Base-by-base conservation (phyloP, 2,329 filamentous ascomycete species). In the Aureobasidium subglaciale region DNA sequence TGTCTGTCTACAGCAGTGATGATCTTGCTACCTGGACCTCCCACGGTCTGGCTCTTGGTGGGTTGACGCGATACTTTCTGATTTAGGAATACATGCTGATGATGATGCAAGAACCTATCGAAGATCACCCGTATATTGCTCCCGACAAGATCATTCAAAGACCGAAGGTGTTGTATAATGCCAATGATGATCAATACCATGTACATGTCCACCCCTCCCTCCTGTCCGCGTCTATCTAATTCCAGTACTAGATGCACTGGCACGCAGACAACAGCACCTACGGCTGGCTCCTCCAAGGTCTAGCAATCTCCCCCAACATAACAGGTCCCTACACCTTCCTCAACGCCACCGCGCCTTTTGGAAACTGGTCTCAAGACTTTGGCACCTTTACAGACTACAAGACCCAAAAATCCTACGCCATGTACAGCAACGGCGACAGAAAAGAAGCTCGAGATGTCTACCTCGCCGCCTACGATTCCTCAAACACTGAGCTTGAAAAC, bases 321-420 rank as follows among this genome's bases (percentile, higher is more conserved):
- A 71, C 70, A 0, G 80, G 80, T 0, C 80, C 80, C 0, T 83
- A 82, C 63, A 72, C 63, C 2, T 82, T 82, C 57, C 70, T 80
- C 13, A 72, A 78, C 37, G 81, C 78, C 1, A 77, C 74, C 0
- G 69, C 75, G 0, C 81, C 81, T 0, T 73, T 83, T 0, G 80
- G 80, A 1, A 84, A 83, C 64, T 83, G 80, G 81, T 82, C 78
- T 0, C 81, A 84, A 59, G 81, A 84, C 55, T 84, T 82, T 42
- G 81, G 81, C 9, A 70, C 82, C 20, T 83, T 84, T 59, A 80
- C 78, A 4, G 81, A 84, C 61, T 79, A 79, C 66, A 82, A 81
- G 56, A 74, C 80, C 38, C 78, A 79, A 10, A 71, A 73, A 0
- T 75, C 77, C 0, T 83, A 83, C 58, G 74, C 80, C 0, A 68